Percentiles rank a stretch among this genome's conserved stretches.
Conservation (phyloP, 768 basidiomycete species). For the Pleurotus tuber-regium region DNA sequence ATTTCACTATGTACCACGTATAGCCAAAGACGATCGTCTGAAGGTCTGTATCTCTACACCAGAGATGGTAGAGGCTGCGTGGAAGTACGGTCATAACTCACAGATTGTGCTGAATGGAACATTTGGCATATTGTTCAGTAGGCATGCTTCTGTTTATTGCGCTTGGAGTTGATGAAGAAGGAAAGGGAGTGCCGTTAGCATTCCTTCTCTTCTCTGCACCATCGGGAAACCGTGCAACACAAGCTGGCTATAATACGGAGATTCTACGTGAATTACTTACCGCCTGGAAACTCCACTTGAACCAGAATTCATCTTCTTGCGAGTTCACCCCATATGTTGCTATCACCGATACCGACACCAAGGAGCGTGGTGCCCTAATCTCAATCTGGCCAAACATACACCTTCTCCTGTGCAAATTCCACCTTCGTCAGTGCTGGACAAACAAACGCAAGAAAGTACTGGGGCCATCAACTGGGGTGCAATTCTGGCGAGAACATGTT, state of each 20-base stretch:
- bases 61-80: slow-evolving; percentile 20
- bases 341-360: slow-evolving; percentile 33
- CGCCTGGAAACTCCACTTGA: slow-evolving; percentile 20
- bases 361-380: slow-evolving; percentile 29
- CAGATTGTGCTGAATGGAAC: slow-evolving; percentile 21
- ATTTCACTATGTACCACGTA: slow-evolving; percentile 22
- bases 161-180: slow-evolving; percentile 25
- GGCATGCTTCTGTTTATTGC: slow-evolving; percentile 29
- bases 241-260: slow-evolving; percentile 25
- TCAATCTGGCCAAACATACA: slow-evolving; percentile 24
- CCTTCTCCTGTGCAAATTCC: slow-evolving; percentile 36
- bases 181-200: slow-evolving; percentile 28
- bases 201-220: slow-evolving; percentile 23
- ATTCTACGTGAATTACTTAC: slow-evolving; percentile 20
- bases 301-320: neutral
- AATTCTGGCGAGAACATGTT: slow-evolving; percentile 4
- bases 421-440: slow-evolving; percentile 33
- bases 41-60: slow-evolving; percentile 22
- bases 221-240: slow-evolving; percentile 21
- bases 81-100: slow-evolving; percentile 18
- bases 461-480: slow-evolving; percentile 8
- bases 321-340: slow-evolving; percentile 20
- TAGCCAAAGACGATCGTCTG: slow-evolving; percentile 17
- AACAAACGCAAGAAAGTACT: slow-evolving; percentile 21
- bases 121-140: slow-evolving; percentile 18